These are phyloP conservation scores for Neopestalotiopsis clavispora DNA, from an alignment of 2,329 filamentous ascomycete genomes.

Conservation along the genomic window DNA sequence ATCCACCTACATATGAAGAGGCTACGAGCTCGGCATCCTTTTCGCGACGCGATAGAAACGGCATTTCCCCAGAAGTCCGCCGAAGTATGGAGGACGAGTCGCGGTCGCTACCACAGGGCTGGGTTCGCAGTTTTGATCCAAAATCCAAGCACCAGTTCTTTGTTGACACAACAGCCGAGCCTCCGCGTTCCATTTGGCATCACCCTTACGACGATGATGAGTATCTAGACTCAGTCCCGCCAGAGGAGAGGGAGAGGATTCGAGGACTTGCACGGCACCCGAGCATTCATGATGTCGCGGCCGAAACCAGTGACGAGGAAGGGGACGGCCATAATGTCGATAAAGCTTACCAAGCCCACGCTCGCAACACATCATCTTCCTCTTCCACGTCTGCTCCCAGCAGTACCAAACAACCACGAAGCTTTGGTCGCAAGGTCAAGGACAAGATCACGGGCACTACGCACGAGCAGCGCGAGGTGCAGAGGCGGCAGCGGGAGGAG, in stretches of 20 bases:
- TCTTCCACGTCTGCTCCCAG: neutral
- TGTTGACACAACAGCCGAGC: constrained; percentile 59
- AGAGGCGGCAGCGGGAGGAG: constrained; percentile 49
- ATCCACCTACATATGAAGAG: constrained; percentile 41
- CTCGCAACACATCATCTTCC: constrained; percentile 18
- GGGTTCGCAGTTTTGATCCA: constrained; percentile 61
- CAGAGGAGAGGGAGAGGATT: constrained; percentile 54
- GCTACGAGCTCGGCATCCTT: constrained; percentile 31
- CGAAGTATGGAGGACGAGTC: constrained; percentile 67
- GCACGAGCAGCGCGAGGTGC: constrained; percentile 55
- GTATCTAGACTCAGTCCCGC: constrained; percentile 53
- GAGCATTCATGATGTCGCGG: constrained; percentile 44
- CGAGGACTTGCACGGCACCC: constrained; percentile 38
- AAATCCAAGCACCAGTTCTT: constrained; percentile 64
- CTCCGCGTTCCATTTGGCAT: constrained; percentile 63
- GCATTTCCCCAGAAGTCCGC: constrained; percentile 55
- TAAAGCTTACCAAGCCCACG: neutral
- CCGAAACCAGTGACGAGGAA: constrained; percentile 52
- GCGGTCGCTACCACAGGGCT: constrained; percentile 58
- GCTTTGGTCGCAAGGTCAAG: constrained; percentile 60
- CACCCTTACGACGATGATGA: constrained; percentile 65
- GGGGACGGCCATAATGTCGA: constrained; percentile 31
- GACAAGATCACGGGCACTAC: constrained; percentile 62
- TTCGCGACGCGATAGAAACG: constrained; percentile 46
- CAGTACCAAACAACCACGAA: constrained; percentile 28